phyloP scores from a whole-genome alignment of 805 yeast species.

The Brettanomyces custersianus region DNA sequence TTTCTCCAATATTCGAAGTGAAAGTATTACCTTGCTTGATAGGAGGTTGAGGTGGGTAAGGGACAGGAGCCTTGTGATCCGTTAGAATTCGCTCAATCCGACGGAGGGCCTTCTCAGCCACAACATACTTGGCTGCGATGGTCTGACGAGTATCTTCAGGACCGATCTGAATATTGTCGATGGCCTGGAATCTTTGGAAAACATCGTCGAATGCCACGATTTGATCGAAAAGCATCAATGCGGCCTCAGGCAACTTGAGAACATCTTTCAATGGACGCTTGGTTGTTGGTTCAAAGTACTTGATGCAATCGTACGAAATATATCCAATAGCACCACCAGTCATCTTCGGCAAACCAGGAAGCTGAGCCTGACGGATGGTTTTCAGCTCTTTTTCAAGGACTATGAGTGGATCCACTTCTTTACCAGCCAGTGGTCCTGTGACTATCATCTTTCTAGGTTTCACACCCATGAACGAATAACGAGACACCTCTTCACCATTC shows the following conservation, averaged over 20 bases:
- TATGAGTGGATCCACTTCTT: conserved; percentile 71
- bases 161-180: conserved; percentile 61
- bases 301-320: conserved; percentile 91
- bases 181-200: conserved; percentile 84
- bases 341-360: conserved; percentile 75
- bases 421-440: conserved; percentile 61
- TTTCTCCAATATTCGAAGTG: conserved; percentile 85
- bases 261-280: conserved; percentile 67
- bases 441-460: conserved; percentile 73
- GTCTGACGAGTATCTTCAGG: conserved; percentile 20
- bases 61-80: conserved; percentile 33
- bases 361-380: conserved; percentile 54
- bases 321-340: conserved; percentile 98
- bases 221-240: conserved; percentile 83
- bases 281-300: conserved; percentile 93
- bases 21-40: conserved; percentile 62
- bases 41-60: conserved; percentile 67
- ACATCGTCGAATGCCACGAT: conserved; percentile 92
- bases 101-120: conserved; percentile 52
- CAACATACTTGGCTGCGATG: conserved; percentile 37
- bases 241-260: conserved; percentile 82
- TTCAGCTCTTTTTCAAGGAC: conserved; percentile 68
- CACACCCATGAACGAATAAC: conserved; percentile 87
- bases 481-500: conserved; percentile 80
- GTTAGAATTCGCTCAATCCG: conserved; percentile 41